Conservation (phyloP, 257 asterid genomes). For the Nicotiana obtusifolia region DNA sequence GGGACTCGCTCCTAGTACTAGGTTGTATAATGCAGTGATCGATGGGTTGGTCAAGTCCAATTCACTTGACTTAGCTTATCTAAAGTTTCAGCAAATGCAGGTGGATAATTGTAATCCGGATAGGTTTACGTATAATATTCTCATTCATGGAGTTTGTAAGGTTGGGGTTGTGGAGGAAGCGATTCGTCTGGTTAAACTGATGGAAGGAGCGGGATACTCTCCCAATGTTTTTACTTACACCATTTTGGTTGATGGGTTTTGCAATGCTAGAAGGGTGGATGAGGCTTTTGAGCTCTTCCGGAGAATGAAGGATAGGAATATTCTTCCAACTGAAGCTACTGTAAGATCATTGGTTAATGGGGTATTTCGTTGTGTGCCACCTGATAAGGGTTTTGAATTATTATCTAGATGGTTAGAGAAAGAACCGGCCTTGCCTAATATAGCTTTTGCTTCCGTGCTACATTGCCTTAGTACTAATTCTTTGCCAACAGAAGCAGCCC, state of each 20-base stretch:
- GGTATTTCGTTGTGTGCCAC: conserved; percentile 48
- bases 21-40: conserved; percentile 84
- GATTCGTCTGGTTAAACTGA: conserved; percentile 68
- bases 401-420: conserved; percentile 54
- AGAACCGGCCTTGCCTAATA: conserved; percentile 51
- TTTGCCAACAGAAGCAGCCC: conserved; percentile 43
- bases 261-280: conserved; percentile 53
- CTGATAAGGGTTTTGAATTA: conserved; percentile 43
- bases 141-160: conserved; percentile 90
- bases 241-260: conserved; percentile 74
- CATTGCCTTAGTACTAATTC: conserved; percentile 46
- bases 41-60: conserved; percentile 80
- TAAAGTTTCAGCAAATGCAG: conserved; percentile 93
- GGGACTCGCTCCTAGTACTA: conserved; percentile 64
- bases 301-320: conserved; percentile 56
- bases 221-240: conserved; percentile 85
- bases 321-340: conserved; percentile 74
- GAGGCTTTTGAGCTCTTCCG: conserved; percentile 60
- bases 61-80: conserved; percentile 88
- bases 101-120: conserved; percentile 75
- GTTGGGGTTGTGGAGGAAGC: conserved; percentile 90
- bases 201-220: conserved; percentile 58
- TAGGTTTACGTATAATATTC: conserved; percentile 78
- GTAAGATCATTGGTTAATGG: conserved; percentile 79
- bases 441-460: conserved; percentile 51